These are phyloP conservation scores for Saccharomycopsis schoenii DNA, from an alignment of 805 yeast species.

Conservation along the genomic window DNA sequence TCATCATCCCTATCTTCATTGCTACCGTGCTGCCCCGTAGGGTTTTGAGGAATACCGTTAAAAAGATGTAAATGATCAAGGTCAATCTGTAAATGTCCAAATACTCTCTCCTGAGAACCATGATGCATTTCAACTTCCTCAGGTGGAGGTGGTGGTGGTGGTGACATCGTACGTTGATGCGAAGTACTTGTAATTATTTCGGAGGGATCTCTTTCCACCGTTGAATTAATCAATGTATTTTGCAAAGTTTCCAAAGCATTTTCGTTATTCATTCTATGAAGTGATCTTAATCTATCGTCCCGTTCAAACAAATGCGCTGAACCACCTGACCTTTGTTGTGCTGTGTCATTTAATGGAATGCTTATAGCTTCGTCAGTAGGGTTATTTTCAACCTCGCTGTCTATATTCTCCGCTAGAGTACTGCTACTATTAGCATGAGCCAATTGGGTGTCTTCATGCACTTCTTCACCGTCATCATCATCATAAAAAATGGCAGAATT, in stretches of 20 bases:
- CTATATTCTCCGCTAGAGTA: background rate
- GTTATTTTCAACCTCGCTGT: background rate
- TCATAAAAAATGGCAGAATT: constrained; percentile 3
- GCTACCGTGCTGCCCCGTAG: background rate
- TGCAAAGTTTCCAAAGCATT: constrained; percentile 7
- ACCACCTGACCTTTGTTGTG: background rate
- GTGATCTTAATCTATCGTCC: background rate
- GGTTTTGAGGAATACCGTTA: background rate
- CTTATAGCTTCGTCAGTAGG: background rate
- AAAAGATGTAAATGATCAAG: background rate
- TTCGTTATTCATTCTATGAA: background rate
- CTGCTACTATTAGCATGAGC: background rate
- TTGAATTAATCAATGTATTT: constrained; percentile 8
- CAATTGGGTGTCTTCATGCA: background rate
- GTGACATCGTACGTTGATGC: background rate
- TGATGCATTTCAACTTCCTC: background rate
- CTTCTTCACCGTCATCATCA: background rate
- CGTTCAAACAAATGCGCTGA: background rate
- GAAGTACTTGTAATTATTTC: background rate
- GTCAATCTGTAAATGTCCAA: background rate
- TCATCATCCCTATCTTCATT: background rate
- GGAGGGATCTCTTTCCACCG: constrained; percentile 6
- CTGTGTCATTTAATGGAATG: background rate
- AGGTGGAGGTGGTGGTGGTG: background rate
- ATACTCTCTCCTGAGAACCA: background rate